Base-by-base conservation (phyloP, 192 early-diverging fungal species). In the Coemansia sp. region DNA sequence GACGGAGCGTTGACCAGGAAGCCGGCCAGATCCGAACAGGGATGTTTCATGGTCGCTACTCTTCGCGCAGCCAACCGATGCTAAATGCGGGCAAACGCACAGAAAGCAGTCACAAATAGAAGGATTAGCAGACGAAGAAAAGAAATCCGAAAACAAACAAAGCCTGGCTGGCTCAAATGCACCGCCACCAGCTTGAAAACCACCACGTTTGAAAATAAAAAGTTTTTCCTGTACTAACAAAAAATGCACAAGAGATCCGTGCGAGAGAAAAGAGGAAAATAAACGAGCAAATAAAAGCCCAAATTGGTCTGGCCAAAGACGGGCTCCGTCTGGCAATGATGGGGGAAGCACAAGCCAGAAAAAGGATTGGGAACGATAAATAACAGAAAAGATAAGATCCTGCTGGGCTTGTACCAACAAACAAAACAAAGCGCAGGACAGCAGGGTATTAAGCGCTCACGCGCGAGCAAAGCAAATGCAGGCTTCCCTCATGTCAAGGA, bases 1-100 rank as follows among this genome's bases (percentile, higher is more conserved):
- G 66, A 69, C 35, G 78, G 78, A 49, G 78, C 78, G 39, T 75
- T 81, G 66, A 66, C 68, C 67, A 81, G 48, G 41, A 81, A 81
- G n/a, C 62, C 66, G 35, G 70, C 66, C 56, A 81, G 37, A 41
- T 74, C 70, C 64, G 74, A 64, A 59, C 59, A 43, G 52, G 50
- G 38, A 29, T 65, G 77, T 62, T 27, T 71, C 76, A 70, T 74
- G 54, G 41, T 64, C 67, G 53, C 59, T 59, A 55, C 51, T 60
- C 47, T 73, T 66, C 59, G 65, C 59, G 64, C 37, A 52, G 61
- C 57, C 70, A 69, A 63, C 71, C 45, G 66, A 66, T 66, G 57
- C 70, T 68, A 57, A 49, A 43, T 43, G 38, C 52, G 10, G 22
- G 49, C 9, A 61, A 61, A 61, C 32, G 27, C 48, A 20, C n/a